Percentiles rank a stretch among this genome's conserved stretches.
Conservation (phyloP, 495 filamentous ascomycete species). For the Opeltia flavorubescens region DNA sequence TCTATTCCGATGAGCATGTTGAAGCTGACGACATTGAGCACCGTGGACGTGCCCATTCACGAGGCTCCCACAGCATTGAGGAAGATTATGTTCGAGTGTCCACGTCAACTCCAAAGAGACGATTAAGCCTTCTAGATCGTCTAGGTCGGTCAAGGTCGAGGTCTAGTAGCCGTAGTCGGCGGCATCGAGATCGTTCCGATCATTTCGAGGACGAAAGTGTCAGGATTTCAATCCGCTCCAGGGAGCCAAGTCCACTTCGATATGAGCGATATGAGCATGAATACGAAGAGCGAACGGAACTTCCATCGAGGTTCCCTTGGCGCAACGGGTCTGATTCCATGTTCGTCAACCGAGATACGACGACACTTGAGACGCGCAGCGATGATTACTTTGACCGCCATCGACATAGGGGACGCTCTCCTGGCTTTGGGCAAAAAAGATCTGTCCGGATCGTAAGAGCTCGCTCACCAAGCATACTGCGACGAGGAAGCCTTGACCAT, state of each 20-base stretch:
- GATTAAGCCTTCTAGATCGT: neutral
- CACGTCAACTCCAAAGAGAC: neutral
- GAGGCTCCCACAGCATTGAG: neutral
- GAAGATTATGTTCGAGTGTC: conserved; percentile 1
- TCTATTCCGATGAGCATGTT: neutral
- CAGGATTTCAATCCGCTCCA: neutral
- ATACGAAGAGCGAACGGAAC: neutral
- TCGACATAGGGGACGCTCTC: neutral
- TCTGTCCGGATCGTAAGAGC: neutral
- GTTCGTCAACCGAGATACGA: neutral
- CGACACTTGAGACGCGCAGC: neutral
- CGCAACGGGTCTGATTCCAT: neutral
- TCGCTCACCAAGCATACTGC: neutral
- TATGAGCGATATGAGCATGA: neutral
- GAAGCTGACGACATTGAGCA: neutral
- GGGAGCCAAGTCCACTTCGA: neutral
- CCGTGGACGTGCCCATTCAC: neutral
- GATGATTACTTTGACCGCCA: neutral
- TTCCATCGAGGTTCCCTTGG: neutral
- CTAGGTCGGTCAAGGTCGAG: neutral
- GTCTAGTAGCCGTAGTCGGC: neutral
- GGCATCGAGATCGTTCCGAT: neutral
- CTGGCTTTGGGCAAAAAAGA: neutral
- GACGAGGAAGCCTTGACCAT: neutral
- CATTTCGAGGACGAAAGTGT: neutral